Conservation (phyloP, 805 yeast species). For the Ogataea nitratoaversa region DNA sequence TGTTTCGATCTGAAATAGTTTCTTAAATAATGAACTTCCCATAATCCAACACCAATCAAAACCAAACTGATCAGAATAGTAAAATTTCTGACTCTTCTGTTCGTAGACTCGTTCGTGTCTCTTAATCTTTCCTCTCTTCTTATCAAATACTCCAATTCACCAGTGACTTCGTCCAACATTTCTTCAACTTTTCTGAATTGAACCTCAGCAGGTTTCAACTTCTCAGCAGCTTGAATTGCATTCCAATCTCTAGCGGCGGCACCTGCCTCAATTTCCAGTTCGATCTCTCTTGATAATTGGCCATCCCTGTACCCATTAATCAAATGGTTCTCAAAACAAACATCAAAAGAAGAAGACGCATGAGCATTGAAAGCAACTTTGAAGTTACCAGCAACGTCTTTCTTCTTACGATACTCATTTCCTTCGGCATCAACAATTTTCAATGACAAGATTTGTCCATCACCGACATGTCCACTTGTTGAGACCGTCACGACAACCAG, state of each 20-base stretch:
- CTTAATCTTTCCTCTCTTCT: constrained; percentile 88
- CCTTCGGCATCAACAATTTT: constrained; percentile 73
- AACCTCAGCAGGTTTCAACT: constrained; percentile 88
- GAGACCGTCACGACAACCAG: constrained; percentile 80
- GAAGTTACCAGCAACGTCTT: constrained; percentile 67
- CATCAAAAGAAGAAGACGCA: constrained; percentile 79
- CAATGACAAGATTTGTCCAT: constrained; percentile 78
- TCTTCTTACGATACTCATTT: constrained; percentile 76
- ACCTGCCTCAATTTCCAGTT: constrained; percentile 90
- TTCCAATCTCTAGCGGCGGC: constrained; percentile 98
- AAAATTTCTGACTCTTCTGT: constrained; percentile 86
- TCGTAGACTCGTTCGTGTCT: constrained; percentile 96
- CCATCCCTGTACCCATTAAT: constrained; percentile 38
- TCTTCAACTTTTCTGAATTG: constrained; percentile 86
- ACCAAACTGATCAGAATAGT: constrained; percentile 65
- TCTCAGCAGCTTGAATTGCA: constrained; percentile 86
- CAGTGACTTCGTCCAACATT: constrained; percentile 73
- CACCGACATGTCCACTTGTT: constrained; percentile 72
- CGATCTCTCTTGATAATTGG: constrained; percentile 61
- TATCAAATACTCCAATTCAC: constrained; percentile 79
- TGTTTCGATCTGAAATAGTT: constrained; percentile 87
- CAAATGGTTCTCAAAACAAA: constrained; percentile 75
- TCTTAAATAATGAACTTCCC: constrained; percentile 92
- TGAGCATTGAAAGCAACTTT: constrained; percentile 84
- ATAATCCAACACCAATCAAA: constrained; percentile 74